These are phyloP conservation scores for Paecilomyces variotii DNA, from an alignment of 2,329 filamentous ascomycete species.

Conservation along the genomic window DNA sequence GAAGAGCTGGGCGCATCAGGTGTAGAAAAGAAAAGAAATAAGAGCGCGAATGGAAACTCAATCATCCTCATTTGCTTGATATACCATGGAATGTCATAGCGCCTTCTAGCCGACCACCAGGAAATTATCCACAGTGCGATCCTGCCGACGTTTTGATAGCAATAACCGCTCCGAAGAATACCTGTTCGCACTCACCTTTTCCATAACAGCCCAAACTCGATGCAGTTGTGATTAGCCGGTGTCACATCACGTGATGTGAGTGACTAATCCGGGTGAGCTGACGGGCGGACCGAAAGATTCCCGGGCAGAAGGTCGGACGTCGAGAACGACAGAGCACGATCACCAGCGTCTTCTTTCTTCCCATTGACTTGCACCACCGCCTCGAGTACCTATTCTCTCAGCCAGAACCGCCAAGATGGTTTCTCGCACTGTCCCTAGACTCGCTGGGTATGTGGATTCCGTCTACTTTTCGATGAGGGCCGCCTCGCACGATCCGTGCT, in stretches of 20 bases:
- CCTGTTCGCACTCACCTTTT: not conserved
- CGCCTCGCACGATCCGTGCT: not conserved
- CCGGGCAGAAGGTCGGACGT: slow-evolving; percentile 5
- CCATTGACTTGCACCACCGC: slow-evolving; percentile 19
- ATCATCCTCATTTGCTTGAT: slow-evolving; percentile 18
- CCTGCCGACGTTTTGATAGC: not conserved
- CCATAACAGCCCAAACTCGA: not conserved
- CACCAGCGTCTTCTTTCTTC: slow-evolving; percentile 19
- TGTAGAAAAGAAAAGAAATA: slow-evolving; percentile 8
- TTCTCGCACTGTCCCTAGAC: slow-evolving; percentile 35
- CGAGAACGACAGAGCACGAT: slow-evolving; percentile 4
- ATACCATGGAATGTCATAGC: not conserved
- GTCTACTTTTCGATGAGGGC: slow-evolving; percentile 1
- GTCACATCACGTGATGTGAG: slow-evolving; percentile 1
- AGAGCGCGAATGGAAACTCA: slow-evolving; percentile 3
- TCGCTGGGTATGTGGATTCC: slow-evolving; percentile 33
- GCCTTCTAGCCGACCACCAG: not conserved
- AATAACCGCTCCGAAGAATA: not conserved
- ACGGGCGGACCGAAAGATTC: slow-evolving; percentile 7
- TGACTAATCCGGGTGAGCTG: slow-evolving; percentile 8
- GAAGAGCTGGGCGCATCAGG: slow-evolving; percentile 37
- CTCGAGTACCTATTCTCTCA: slow-evolving; percentile 14
- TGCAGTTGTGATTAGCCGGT: not conserved
- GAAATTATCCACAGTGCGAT: not conserved
- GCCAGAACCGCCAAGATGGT: slow-evolving; percentile 29